A percentile compares a stretch with the other conserved stretches of the same genome.
These are phyloP conservation scores for Fusarium redolens DNA, from an alignment of 2,329 filamentous ascomycete species.

Conservation along the genomic window DNA sequence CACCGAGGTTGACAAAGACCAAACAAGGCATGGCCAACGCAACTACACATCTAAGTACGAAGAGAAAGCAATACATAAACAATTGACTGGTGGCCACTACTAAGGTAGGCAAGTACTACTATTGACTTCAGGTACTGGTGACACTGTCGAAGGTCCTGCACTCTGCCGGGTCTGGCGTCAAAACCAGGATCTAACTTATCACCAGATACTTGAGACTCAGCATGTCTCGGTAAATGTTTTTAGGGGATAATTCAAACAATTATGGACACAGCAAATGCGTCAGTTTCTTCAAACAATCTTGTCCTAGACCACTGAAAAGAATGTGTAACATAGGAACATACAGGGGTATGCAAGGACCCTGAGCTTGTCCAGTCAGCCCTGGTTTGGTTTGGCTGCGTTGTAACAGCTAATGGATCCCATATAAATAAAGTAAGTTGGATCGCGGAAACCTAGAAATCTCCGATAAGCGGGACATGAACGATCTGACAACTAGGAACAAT, in stretches of 20 bases:
- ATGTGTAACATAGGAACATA: background rate
- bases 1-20: background rate
- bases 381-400: conserved; percentile 7
- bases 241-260: background rate
- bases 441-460: conserved; percentile 38
- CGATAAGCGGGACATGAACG: conserved; percentile 40
- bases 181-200: background rate
- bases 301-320: conserved; percentile 4
- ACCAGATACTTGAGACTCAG: conserved; percentile 9
- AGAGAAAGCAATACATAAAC: background rate
- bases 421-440: background rate
- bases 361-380: conserved; percentile 19
- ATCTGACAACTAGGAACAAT: conserved; percentile 9
- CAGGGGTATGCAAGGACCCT: conserved; percentile 24
- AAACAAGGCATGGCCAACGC: background rate
- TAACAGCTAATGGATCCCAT: conserved; percentile 9
- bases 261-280: conserved; percentile 1
- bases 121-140: background rate
- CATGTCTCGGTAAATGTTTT: conserved; percentile 4
- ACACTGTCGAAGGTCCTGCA: background rate
- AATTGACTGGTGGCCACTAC: background rate
- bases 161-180: background rate
- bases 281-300: background rate
- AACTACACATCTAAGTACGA: background rate
- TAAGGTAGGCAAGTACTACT: too few relatives aligned